Conservation (phyloP, 805 yeast genomes). For the Torulaspora quercuum region DNA sequence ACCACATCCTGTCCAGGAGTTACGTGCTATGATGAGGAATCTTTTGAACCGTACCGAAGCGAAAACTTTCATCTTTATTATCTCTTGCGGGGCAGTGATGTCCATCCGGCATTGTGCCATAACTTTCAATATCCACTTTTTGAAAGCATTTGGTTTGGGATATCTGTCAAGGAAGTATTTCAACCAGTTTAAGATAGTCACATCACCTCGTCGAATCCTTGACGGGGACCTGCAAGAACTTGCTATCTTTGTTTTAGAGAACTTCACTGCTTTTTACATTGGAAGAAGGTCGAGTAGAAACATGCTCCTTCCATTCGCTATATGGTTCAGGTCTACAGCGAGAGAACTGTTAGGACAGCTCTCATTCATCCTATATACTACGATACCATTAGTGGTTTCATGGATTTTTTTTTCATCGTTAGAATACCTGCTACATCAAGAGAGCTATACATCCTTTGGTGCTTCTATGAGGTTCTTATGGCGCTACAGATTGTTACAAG, state of each 20-base stretch:
- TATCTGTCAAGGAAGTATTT: conserved; percentile 10
- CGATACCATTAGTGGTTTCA: conserved; percentile 16
- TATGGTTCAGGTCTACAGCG: conserved; percentile 8
- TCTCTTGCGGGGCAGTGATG: conserved; percentile 5
- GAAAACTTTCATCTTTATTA: conserved; percentile 9
- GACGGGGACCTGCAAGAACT: conserved; percentile 2
- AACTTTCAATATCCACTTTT: conserved; percentile 10
- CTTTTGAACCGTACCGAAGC: conserved; percentile 13
- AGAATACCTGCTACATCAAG: conserved; percentile 20
- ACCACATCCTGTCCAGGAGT: conserved; percentile 8
- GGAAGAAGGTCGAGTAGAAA: conserved; percentile 7
- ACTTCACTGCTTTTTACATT: conserved; percentile 6
- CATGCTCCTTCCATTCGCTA: conserved; percentile 13
- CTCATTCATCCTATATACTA: conserved; percentile 13
- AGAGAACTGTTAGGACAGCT: conserved; percentile 10
- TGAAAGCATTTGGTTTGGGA: conserved; percentile 10
- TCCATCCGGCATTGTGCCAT: conserved; percentile 5
- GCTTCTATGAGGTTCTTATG: conserved; percentile 19
- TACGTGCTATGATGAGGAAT: conserved; percentile 8
- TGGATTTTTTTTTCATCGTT: conserved; percentile 16
- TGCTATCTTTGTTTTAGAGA: conserved; percentile 2
- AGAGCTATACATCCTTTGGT: conserved; percentile 18
- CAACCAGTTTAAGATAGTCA: conserved; percentile 5
- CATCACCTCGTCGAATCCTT: conserved; percentile 3
- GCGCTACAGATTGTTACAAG: conserved; percentile 16